A percentile compares a stretch with the other conserved stretches of the same genome.
These are phyloP conservation scores for Lignosus rhinocerotis DNA, from an alignment of 1,284 basidiomycete species.

Conservation along the genomic window DNA sequence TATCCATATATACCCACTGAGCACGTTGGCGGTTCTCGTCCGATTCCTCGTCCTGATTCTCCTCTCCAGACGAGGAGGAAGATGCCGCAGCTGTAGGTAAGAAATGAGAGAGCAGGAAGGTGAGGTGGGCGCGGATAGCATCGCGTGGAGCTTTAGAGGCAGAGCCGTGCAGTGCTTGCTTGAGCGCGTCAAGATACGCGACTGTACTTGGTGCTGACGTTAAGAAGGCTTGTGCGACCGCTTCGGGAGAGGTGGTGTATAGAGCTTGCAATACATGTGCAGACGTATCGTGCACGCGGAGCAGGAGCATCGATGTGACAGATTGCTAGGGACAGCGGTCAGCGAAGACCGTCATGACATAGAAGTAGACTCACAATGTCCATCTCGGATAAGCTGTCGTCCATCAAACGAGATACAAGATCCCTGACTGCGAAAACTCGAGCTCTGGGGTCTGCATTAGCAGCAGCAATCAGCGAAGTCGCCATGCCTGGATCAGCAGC, in stretches of 20 bases:
- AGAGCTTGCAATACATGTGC: constrained; percentile 62
- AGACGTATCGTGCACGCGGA: constrained; percentile 54
- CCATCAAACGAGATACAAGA: constrained; percentile 43
- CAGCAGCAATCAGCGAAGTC: constrained; percentile 56
- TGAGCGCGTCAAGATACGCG: constrained; percentile 53
- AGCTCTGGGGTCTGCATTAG: constrained; percentile 49
- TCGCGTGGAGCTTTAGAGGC: constrained; percentile 48
- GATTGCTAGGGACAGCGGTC: constrained; percentile 1
- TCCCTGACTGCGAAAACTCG: constrained; percentile 54
- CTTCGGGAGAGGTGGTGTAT: constrained; percentile 51
- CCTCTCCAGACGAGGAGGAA: neutral
- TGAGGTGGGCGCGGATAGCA: constrained; percentile 58
- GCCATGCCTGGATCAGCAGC: constrained; percentile 9
- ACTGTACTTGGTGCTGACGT: constrained; percentile 52
- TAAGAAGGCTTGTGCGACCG: constrained; percentile 44
- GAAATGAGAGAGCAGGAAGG: constrained; percentile 61
- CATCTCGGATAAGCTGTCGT: constrained; percentile 29
- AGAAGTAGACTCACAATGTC: constrained; percentile 41
- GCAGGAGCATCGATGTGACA: constrained; percentile 10
- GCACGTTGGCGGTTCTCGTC: constrained; percentile 34
- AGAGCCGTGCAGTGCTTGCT: constrained; percentile 41
- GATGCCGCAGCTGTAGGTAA: constrained; percentile 18
- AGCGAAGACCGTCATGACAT: neutral
- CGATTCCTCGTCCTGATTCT: constrained; percentile 3
- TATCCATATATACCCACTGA: constrained; percentile 52